Evolutionary conservation across 805 yeast genomes (phyloP), one percentile per base, ranked within the genome.

Genomic region (Lipomyces japonicus): DNA sequence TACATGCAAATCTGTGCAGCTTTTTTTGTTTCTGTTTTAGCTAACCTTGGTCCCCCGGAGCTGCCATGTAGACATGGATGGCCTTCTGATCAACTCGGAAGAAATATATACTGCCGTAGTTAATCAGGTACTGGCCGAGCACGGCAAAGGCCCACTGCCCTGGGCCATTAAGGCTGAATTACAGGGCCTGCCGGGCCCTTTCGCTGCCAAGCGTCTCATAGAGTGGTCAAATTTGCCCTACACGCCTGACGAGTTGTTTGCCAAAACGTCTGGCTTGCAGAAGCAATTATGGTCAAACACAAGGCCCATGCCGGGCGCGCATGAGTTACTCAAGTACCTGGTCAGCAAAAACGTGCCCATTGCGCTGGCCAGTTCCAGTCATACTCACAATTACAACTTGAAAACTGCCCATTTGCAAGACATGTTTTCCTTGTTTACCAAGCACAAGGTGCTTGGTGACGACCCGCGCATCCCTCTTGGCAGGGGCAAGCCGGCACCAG

Each of bases 401-500:
- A 93, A 93, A 66, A 90, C 97, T 0, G 71, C 65, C 4, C 91
- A 86, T 64, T 72, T 89, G 42, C 66, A 70, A 21, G 68, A 77
- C n/a, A 80, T 81, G 1, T 86, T 87, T 59, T 75, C 75, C 1
- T 64, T 76, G 28, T 93, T 93, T 63, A 73, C 74, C 12, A 67
- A 67, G 4, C 86, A 82, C 57, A 73, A 85, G 19, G 84, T 91
- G 31, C 84, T 91, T 1, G 97, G 97, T 4, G 98, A 93, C 70
- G 93, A 93, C 63, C 71, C 79, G 31, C 76, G 95, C 39, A 80
- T 93, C 50, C 86, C 91, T 1, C 73, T 71, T 14, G 97, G 96
- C 2, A 76, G 82, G 55, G 97, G 98, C 4, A 93, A 93, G 66
- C 99, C 99, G 12, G 73, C 74, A 51, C 98, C 98, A 1, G 95